A percentile compares a stretch with the other conserved stretches of the same genome.
These are phyloP conservation scores for Claviceps pusilla DNA, from an alignment of 2,329 filamentous ascomycete genomes.

Conservation along the genomic window DNA sequence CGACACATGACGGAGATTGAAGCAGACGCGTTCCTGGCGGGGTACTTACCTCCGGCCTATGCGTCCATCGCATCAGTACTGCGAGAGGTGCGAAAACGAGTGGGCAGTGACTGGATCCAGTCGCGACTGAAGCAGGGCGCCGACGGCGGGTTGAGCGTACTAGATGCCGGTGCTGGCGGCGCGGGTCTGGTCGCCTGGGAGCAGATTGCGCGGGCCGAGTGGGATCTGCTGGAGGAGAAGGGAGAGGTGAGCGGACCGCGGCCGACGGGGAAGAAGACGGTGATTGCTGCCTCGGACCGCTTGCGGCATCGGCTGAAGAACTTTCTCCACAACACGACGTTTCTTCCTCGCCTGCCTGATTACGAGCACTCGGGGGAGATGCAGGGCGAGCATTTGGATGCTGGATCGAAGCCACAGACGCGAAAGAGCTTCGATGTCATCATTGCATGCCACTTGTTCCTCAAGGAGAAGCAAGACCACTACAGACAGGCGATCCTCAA, in stretches of 20 bases:
- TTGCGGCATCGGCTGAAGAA: slow-evolving; percentile 61
- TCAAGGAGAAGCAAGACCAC: slow-evolving; percentile 60
- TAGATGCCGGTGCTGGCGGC: slow-evolving; percentile 63
- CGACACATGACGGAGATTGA: slow-evolving; percentile 59
- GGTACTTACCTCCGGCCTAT: slow-evolving; percentile 56
- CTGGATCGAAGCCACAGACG: slow-evolving; percentile 35
- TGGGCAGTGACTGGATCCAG: slow-evolving; percentile 57
- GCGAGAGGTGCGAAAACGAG: slow-evolving; percentile 57
- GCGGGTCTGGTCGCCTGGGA: slow-evolving; percentile 62
- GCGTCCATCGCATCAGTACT: slow-evolving; percentile 51
- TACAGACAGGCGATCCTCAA: slow-evolving; percentile 65
- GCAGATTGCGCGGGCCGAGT: slow-evolving; percentile 67
- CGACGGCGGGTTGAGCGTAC: slow-evolving; percentile 42
- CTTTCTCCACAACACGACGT: slow-evolving; percentile 77
- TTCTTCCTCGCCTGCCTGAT: slow-evolving; percentile 82
- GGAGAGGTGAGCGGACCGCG: slow-evolving; percentile 25
- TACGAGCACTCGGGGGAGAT: slow-evolving; percentile 53
- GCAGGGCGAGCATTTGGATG: slow-evolving; percentile 43
- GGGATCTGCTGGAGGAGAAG: slow-evolving; percentile 49
- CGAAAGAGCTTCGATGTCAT: slow-evolving; percentile 81
- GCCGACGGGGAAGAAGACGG: slow-evolving; percentile 60
- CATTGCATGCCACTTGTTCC: slow-evolving; percentile 71
- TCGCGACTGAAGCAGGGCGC: slow-evolving; percentile 44
- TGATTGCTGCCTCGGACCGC: slow-evolving; percentile 60
- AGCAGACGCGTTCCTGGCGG: slow-evolving; percentile 56